Evolutionary conservation across 73 alveolate species (phyloP).

Genomic region (Paramecium pentaurelia): DNA sequence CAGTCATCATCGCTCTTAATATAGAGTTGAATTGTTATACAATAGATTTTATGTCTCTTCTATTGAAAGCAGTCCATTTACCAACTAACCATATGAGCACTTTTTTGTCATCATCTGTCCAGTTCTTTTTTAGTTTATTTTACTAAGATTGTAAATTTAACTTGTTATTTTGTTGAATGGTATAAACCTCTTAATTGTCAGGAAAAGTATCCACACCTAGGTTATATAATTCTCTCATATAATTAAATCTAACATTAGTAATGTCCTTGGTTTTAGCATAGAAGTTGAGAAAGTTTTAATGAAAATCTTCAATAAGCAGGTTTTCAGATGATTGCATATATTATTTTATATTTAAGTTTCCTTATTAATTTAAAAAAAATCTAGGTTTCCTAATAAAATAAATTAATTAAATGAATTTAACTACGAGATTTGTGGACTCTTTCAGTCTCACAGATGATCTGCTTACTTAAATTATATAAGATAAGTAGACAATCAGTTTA

Average conservation of each 20-base stretch:
- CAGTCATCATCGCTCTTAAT: slow-evolving; percentile 16
- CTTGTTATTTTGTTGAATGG: slow-evolving; percentile 25
- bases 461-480: slow-evolving; percentile 22
- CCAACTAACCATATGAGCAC: slow-evolving; percentile 56
- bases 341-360: not conserved
- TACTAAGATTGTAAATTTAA: not conserved
- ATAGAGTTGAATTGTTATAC: not conserved
- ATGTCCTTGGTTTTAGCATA: not conserved
- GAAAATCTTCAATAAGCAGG: not conserved
- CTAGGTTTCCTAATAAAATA: not conserved
- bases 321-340: not conserved
- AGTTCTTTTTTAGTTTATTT: slow-evolving; percentile 46
- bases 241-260: slow-evolving; percentile 23
- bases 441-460: slow-evolving; percentile 11
- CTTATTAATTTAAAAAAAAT: not conserved
- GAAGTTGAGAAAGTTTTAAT: not conserved
- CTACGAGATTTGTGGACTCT: slow-evolving; percentile 3
- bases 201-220: slow-evolving; percentile 16
- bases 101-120: slow-evolving; percentile 62
- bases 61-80: not conserved
- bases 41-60: not conserved
- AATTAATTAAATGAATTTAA: not conserved
- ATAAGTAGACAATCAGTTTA: not conserved
- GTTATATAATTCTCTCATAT: slow-evolving; percentile 28
- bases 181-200: not conserved